Percentiles rank a stretch among this genome's conserved stretches.
phyloP scores from a whole-genome alignment of 495 filamentous ascomycete genomes.

The Friedmanniomyces endolithicus region DNA sequence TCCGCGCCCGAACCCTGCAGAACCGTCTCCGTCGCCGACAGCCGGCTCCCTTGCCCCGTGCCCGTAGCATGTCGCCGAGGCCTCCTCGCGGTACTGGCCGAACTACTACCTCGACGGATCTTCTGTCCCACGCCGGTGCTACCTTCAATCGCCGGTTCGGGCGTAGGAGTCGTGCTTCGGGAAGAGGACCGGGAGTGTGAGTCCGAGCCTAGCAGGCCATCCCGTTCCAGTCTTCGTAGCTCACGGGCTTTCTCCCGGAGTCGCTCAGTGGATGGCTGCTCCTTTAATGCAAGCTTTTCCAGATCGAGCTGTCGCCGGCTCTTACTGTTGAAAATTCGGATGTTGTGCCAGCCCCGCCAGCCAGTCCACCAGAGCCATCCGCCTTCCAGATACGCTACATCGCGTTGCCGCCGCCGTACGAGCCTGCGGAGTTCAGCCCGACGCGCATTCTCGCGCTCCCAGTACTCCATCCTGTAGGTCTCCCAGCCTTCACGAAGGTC shows the following conservation, averaged over 20 bases:
- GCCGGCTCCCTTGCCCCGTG: neutral
- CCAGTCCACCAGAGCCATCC: conserved; percentile 73
- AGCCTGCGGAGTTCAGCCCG: conserved; percentile 59
- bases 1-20: neutral
- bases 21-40: conserved; percentile 6
- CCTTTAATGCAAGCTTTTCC: conserved; percentile 26
- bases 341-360: conserved; percentile 46
- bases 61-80: neutral
- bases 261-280: conserved; percentile 1
- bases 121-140: neutral
- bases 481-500: conserved; percentile 98
- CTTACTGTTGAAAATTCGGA: conserved; percentile 15
- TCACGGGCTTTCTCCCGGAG: neutral
- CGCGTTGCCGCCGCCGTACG: conserved; percentile 50
- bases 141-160: neutral
- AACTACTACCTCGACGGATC: conserved; percentile 3
- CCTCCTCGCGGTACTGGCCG: neutral
- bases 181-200: conserved; percentile 9
- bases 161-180: conserved; percentile 10
- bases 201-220: neutral
- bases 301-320: conserved; percentile 14
- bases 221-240: neutral
- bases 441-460: conserved; percentile 91
- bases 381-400: conserved; percentile 52
- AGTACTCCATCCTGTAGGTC: conserved; percentile 80